Evolutionary conservation across 2,329 filamentous ascomycete genomes (phyloP).

Genomic region (Waltergamsia citrina): DNA sequence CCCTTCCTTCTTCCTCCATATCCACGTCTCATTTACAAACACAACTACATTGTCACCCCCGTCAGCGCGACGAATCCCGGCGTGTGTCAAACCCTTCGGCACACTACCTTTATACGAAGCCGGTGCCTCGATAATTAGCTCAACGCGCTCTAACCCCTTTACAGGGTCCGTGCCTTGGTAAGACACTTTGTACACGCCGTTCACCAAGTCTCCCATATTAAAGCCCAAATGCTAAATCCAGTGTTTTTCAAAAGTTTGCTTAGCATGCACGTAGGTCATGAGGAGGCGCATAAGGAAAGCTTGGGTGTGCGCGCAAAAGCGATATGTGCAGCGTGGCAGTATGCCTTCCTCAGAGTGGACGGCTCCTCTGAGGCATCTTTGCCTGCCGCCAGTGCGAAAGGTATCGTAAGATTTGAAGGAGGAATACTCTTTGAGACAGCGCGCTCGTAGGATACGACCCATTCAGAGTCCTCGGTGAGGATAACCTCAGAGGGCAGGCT

Average conservation of each 20-base stretch:
- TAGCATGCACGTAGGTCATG: slow-evolving; percentile 9
- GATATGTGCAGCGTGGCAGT: slow-evolving; percentile 16
- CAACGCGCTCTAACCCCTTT: slow-evolving; percentile 12
- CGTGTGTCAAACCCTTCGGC: slow-evolving; percentile 14
- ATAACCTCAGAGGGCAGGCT: too few species aligned
- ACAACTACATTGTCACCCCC: slow-evolving; percentile 8
- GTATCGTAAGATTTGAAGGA: too few species aligned
- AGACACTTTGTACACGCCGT: slow-evolving; percentile 19
- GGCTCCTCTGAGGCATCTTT: too few species aligned
- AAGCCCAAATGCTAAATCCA: slow-evolving; percentile 14
- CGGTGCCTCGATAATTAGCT: slow-evolving; percentile 17
- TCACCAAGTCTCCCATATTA: slow-evolving; percentile 15
- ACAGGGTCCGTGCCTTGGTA: slow-evolving; percentile 9
- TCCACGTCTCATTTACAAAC: slow-evolving; percentile 29
- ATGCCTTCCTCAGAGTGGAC: slow-evolving; percentile 13
- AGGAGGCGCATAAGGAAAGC: slow-evolving; percentile 16
- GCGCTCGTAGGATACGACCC: too few species aligned
- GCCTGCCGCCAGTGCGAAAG: too few species aligned
- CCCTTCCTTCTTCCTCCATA: slow-evolving; percentile 20
- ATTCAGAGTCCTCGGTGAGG: too few species aligned
- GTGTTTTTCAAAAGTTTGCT: slow-evolving; percentile 13
- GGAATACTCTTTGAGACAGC: too few species aligned
- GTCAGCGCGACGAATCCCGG: slow-evolving; percentile 8
- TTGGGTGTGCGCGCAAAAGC: slow-evolving; percentile 23
- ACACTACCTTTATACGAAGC: slow-evolving; percentile 11